A percentile compares a stretch with the other conserved stretches of the same genome.
These are phyloP conservation scores for Hibiscus trionum DNA, from an alignment of 345 rosid genomes.

Conservation along the genomic window DNA sequence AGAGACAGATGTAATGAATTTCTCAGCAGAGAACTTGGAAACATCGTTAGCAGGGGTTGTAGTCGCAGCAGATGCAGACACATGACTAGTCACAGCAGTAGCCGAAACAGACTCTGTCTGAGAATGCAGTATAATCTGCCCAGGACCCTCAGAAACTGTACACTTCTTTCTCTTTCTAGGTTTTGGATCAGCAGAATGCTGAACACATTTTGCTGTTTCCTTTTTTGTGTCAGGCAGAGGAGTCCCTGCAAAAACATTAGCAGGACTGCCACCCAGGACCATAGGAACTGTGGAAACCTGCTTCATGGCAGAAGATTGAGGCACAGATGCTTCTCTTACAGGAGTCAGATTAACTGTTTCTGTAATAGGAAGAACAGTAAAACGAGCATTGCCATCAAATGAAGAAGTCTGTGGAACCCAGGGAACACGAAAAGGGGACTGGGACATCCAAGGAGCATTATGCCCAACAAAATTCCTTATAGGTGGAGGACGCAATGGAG, in stretches of 20 bases:
- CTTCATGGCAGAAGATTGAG: slow-evolving; percentile 40
- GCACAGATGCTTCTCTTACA: slow-evolving; percentile 45
- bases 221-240: slow-evolving; percentile 38
- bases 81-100: slow-evolving; percentile 33
- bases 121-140: slow-evolving; percentile 35
- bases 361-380: slow-evolving; percentile 43
- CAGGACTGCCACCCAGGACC: slow-evolving; percentile 31
- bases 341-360: slow-evolving; percentile 59
- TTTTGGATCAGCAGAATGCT: slow-evolving; percentile 46
- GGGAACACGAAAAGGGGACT: slow-evolving; percentile 52
- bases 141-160: slow-evolving; percentile 37
- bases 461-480: slow-evolving; percentile 53
- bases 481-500: slow-evolving; percentile 62
- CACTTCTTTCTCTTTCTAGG: slow-evolving; percentile 76
- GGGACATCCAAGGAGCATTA: slow-evolving; percentile 65
- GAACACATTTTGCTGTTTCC: slow-evolving; percentile 35
- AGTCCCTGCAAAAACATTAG: slow-evolving; percentile 35
- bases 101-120: slow-evolving; percentile 30
- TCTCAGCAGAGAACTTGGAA: slow-evolving; percentile 37
- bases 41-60: slow-evolving; percentile 28
- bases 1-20: slow-evolving; percentile 29
- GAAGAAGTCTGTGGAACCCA: slow-evolving; percentile 68
- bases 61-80: slow-evolving; percentile 32
- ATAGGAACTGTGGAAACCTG: slow-evolving; percentile 31
- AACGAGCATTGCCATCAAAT: slow-evolving; percentile 45